Conservation (phyloP, 495 filamentous ascomycete species). For the Rhypophila decipiens region DNA sequence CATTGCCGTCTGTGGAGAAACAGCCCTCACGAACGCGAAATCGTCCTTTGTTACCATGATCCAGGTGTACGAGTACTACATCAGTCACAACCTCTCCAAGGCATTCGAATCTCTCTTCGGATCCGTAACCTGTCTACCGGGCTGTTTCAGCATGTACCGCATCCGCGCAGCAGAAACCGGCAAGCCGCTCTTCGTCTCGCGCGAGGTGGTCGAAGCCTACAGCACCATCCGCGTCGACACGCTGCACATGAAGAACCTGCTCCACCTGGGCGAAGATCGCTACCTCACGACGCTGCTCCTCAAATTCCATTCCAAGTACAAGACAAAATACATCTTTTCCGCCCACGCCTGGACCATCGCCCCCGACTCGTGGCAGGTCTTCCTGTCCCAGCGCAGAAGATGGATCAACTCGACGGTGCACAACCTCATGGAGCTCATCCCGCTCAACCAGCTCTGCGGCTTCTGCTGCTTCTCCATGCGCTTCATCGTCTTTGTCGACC, state of each 20-base stretch:
- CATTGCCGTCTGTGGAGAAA: conserved; percentile 92
- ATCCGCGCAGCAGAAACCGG: conserved; percentile 88
- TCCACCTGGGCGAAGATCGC: conserved; percentile 92
- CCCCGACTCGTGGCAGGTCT: conserved; percentile 86
- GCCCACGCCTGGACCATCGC: conserved; percentile 95
- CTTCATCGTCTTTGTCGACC: conserved; percentile 92
- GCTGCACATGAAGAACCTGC: conserved; percentile 96
- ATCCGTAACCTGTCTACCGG: conserved; percentile 93
- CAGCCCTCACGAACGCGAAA: conserved; percentile 86
- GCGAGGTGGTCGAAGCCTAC: conserved; percentile 81
- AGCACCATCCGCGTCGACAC: conserved; percentile 92
- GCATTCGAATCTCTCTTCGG: conserved; percentile 98
- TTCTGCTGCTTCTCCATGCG: conserved; percentile 99
- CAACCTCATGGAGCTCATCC: conserved; percentile 94
- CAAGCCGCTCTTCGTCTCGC: conserved; percentile 92
- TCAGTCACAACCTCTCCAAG: conserved; percentile 95
- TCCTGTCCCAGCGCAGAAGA: conserved; percentile 94
- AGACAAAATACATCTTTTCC: conserved; percentile 92
- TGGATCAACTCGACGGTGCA: conserved; percentile 99
- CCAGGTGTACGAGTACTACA: conserved; percentile 99
- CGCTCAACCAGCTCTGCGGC: conserved; percentile 87
- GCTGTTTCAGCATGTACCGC: conserved; percentile 98
- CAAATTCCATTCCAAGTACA: conserved; percentile 87
- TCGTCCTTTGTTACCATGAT: conserved; percentile 95
- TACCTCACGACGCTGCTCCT: conserved; percentile 92